Conservation (phyloP, 2,329 filamentous ascomycete species). For the Neonectria coccinea region DNA sequence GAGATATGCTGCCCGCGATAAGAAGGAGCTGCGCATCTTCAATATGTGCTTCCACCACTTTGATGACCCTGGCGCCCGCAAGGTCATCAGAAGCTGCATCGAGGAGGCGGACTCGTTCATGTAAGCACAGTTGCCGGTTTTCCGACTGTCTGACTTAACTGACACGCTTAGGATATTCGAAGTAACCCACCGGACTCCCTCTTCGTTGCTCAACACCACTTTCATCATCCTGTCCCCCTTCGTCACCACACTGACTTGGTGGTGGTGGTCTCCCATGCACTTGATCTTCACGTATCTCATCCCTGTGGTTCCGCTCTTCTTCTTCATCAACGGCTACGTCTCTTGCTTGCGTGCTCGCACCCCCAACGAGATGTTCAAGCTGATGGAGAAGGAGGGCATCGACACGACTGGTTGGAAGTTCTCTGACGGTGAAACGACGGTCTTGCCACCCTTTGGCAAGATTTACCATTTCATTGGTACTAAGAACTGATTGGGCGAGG, state of each 20-base stretch:
- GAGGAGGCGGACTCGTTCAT: conserved; percentile 39
- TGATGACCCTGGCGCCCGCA: conserved; percentile 38
- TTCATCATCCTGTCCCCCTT: conserved; percentile 40
- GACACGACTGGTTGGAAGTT: conserved; percentile 35
- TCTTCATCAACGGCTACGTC: conserved; percentile 40
- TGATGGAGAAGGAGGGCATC: conserved; percentile 36
- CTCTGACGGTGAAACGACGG: conserved; percentile 34
- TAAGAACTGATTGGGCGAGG: conserved; percentile 17
- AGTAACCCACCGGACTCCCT: conserved; percentile 38
- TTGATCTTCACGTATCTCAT: conserved; percentile 39
- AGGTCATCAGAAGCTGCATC: conserved; percentile 38
- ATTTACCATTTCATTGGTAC: conserved; percentile 40
- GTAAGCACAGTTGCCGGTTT: conserved; percentile 10
- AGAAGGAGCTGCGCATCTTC: conserved; percentile 40
- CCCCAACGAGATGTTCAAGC: conserved; percentile 30
- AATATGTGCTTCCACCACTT: conserved; percentile 44
- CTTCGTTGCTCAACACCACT: conserved; percentile 37
- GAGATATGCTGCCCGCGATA: conserved; percentile 31
- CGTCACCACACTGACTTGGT: conserved; percentile 38
- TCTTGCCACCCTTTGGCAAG: conserved; percentile 38
- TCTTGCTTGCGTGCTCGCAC: conserved; percentile 36
- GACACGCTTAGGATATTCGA: conserved; percentile 36
- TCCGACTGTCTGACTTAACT: background rate
- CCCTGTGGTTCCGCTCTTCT: conserved; percentile 36
- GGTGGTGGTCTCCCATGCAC: conserved; percentile 41